Evolutionary conservation across 345 rosid genomes (phyloP).

Genomic region (Citrus australasica): DNA sequence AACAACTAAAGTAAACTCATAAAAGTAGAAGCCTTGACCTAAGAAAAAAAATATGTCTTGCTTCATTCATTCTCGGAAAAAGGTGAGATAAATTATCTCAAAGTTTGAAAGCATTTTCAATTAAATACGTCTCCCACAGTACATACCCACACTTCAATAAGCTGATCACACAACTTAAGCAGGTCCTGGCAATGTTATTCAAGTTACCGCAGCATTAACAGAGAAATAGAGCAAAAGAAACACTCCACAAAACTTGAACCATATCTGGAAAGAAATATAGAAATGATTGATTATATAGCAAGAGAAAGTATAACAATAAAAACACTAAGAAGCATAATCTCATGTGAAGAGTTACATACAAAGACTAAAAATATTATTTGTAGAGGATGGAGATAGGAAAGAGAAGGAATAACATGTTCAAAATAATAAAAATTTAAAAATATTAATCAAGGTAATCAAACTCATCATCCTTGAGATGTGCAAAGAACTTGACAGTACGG

Average conservation of each 20-base stretch:
- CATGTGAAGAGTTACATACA: background rate
- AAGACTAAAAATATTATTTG: background rate
- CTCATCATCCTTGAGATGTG: slow-evolving; percentile 89
- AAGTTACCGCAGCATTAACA: background rate
- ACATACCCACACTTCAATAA: background rate
- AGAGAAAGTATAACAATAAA: background rate
- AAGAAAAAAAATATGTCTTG: background rate
- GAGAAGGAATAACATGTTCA: no score
- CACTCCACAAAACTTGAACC: background rate
- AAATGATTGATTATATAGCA: background rate
- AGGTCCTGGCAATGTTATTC: background rate
- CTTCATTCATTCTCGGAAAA: background rate
- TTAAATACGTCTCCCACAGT: background rate
- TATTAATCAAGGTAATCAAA: slow-evolving; percentile 52
- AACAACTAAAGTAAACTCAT: background rate
- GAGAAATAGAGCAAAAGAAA: background rate
- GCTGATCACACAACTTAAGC: background rate
- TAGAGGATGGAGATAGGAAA: background rate
- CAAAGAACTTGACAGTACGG: slow-evolving; percentile 74
- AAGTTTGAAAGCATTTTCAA: background rate
- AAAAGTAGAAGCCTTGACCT: background rate
- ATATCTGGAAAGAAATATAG: background rate
- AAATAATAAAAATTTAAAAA: background rate
- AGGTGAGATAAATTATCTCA: background rate
- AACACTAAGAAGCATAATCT: background rate